A percentile compares a stretch with the other conserved stretches of the same genome.
Evolutionary conservation across 2,329 filamentous ascomycete genomes (phyloP).

Genomic region (Immersiporthe knoxdaviesiana): DNA sequence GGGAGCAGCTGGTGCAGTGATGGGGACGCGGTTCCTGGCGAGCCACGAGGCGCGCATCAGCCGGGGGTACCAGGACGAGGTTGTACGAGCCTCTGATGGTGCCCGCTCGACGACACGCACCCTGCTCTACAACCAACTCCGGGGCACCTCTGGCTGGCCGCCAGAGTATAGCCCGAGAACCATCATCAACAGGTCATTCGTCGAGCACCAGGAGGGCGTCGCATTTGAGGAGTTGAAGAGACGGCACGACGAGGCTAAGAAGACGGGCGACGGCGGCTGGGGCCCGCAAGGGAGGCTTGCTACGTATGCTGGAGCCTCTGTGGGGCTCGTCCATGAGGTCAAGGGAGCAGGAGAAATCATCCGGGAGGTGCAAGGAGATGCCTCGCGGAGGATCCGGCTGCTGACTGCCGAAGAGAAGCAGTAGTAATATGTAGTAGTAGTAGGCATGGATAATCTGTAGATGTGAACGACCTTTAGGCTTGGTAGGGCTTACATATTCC

Average conservation of each 20-base stretch:
- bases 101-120: conserved; percentile 46
- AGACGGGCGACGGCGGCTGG: conserved; percentile 49
- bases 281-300: conserved; percentile 51
- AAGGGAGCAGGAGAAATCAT: conserved; percentile 46
- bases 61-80: conserved; percentile 47
- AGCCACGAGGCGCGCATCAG: conserved; percentile 44
- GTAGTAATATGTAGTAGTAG: background rate
- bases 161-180: conserved; percentile 45
- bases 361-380: conserved; percentile 36
- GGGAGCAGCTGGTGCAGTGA: conserved; percentile 56
- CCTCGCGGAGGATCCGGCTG: conserved; percentile 31
- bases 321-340: conserved; percentile 49
- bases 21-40: conserved; percentile 69
- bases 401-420: background rate
- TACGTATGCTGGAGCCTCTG: conserved; percentile 52
- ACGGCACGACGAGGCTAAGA: conserved; percentile 45
- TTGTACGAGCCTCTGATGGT: conserved; percentile 46
- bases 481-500: too few relatives aligned
- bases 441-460: too few relatives aligned
- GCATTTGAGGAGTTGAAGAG: conserved; percentile 50
- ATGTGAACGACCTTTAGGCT: too few relatives aligned
- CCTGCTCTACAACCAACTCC: conserved; percentile 48
- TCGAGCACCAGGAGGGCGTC: conserved; percentile 41
- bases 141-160: conserved; percentile 49
- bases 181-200: conserved; percentile 44